A percentile compares a stretch with the other conserved stretches of the same genome.
Conservation (phyloP, 1,284 basidiomycete species). For the Neonothopanus nambi region DNA sequence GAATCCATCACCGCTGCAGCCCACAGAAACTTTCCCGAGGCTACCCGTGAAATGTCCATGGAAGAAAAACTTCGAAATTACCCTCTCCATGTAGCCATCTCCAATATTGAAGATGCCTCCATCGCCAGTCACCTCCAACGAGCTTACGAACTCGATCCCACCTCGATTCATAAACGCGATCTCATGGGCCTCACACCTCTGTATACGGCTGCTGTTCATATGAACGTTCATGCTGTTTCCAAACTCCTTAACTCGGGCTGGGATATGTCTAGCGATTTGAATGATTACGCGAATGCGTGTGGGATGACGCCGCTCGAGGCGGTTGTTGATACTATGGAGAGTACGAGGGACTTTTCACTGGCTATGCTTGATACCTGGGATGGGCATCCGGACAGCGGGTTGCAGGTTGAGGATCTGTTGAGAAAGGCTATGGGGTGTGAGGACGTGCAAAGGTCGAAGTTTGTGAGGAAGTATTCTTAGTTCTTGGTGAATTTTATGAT, state of each 20-base stretch:
- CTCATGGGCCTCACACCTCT: too few species aligned
- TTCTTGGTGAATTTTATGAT: too few species aligned
- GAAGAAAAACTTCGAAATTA: background rate
- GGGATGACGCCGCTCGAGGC: slow-evolving; percentile 25
- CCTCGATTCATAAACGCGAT: too few species aligned
- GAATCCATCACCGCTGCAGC: slow-evolving; percentile 9
- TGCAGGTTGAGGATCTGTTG: slow-evolving; percentile 20
- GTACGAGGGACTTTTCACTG: slow-evolving; percentile 16
- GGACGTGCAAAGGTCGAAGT: too few species aligned
- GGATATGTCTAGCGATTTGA: slow-evolving; percentile 20
- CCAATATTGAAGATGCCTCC: background rate
- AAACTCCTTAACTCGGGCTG: slow-evolving; percentile 21
- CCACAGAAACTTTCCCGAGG: background rate
- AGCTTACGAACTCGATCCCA: too few species aligned
- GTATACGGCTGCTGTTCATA: too few species aligned
- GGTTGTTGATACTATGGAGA: slow-evolving; percentile 20
- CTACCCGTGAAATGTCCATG: background rate
- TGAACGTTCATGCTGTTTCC: background rate
- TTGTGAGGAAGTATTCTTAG: too few species aligned
- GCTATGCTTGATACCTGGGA: slow-evolving; percentile 17
- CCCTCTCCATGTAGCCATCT: slow-evolving; percentile 21
- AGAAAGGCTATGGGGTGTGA: slow-evolving; percentile 16
- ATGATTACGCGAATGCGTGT: slow-evolving; percentile 19
- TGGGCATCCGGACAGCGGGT: slow-evolving; percentile 20
- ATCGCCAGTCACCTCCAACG: slow-evolving; percentile 7